phyloP scores from a whole-genome alignment of 139 green algal species.

The Bryopsis sp. region DNA sequence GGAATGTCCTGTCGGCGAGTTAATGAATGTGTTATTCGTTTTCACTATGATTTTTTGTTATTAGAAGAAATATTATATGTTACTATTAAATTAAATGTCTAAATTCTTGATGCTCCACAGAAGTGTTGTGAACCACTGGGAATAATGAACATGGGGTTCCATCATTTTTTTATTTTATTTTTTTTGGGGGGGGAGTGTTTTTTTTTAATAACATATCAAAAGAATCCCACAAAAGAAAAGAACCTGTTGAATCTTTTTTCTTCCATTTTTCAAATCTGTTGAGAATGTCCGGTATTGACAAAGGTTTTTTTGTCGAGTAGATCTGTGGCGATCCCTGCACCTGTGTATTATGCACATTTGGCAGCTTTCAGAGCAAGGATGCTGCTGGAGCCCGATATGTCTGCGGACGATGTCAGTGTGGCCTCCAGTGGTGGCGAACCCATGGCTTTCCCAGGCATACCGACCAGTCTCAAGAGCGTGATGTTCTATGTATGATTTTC shows the following conservation, averaged over 20 bases:
- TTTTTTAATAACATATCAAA: neutral
- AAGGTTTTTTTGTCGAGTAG: slow-evolving; percentile 15
- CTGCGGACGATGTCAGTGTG: no score
- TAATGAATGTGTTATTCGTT: neutral
- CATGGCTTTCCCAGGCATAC: no score
- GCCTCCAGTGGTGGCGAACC: no score
- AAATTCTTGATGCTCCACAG: neutral
- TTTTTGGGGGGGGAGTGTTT: no score
- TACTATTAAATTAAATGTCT: no score
- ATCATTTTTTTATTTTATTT: no score
- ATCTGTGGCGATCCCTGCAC: slow-evolving; percentile 39
- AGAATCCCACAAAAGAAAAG: neutral
- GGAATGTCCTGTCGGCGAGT: neutral
- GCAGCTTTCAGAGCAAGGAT: slow-evolving; percentile 31
- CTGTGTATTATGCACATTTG: slow-evolving; percentile 56
- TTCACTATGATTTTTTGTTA: neutral
- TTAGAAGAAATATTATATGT: no score
- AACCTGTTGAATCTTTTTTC: neutral
- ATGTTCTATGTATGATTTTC: no score
- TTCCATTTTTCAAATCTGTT: neutral
- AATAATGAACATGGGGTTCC: neutral
- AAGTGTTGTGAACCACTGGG: neutral
- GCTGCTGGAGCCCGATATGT: no score
- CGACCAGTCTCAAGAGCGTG: no score
- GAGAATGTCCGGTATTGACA: slow-evolving; percentile 1